A percentile compares a stretch with the other conserved stretches of the same genome.
phyloP scores from a whole-genome alignment of 768 basidiomycete genomes.

The Mycena vitilis region DNA sequence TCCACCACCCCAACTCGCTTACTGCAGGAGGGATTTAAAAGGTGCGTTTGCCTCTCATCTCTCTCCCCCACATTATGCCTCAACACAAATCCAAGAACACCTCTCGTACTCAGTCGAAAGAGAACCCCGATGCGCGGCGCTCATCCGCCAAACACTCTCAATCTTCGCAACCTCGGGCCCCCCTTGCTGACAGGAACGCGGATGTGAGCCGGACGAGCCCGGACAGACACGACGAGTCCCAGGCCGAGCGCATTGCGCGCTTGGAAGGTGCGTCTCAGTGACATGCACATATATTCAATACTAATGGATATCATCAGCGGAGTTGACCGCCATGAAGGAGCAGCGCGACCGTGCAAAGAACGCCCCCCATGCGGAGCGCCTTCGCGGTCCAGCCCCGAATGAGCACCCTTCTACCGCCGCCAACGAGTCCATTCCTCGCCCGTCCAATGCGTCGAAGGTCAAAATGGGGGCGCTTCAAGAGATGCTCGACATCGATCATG shows the following conservation, averaged over 20 bases:
- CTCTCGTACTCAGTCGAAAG: no score
- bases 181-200: no score
- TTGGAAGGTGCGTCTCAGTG: slow-evolving; percentile 4
- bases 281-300: not conserved
- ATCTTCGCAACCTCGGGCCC: no score
- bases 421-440: slow-evolving; percentile 11
- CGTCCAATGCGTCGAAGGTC: slow-evolving; percentile 11
- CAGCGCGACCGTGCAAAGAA: slow-evolving; percentile 12
- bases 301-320: not conserved
- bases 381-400: no score
- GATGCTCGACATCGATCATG: slow-evolving; percentile 6
- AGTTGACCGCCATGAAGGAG: not conserved
- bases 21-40: no score
- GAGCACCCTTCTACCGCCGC: not conserved
- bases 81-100: no score
- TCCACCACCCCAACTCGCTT: slow-evolving; percentile 4
- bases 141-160: no score
- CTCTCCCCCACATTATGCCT: no score
- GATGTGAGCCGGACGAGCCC: no score
- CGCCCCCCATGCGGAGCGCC: slow-evolving; percentile 6
- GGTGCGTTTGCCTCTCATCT: no score
- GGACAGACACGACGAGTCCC: no score
- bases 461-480: slow-evolving; percentile 9
- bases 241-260: not conserved
- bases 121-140: no score